Conservation (phyloP, 768 basidiomycete genomes). For the Mycena kentingensis region DNA sequence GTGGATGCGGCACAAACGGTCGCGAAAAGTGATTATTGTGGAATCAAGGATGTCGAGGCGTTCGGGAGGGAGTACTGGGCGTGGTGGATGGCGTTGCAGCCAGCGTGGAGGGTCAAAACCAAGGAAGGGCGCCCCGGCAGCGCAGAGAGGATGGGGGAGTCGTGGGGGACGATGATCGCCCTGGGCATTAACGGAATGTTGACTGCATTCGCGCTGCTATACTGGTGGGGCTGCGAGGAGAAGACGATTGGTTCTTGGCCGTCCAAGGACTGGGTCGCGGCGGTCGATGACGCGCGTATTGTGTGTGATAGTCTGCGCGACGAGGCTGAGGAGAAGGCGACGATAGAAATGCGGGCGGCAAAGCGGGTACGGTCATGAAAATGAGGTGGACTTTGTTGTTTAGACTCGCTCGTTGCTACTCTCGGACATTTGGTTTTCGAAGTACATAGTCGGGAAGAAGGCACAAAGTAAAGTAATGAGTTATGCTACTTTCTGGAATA, state of each 20-base stretch:
- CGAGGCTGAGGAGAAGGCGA: too few species aligned
- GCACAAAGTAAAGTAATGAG: too few species aligned
- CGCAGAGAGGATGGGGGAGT: not conserved
- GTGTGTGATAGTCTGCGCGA: too few species aligned
- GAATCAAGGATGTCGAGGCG: not conserved
- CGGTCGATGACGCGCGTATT: not conserved
- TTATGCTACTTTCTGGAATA: too few species aligned
- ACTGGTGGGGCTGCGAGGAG: not conserved
- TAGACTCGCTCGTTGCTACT: too few species aligned
- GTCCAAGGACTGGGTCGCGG: not conserved
- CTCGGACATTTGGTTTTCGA: too few species aligned
- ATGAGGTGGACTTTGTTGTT: too few species aligned
- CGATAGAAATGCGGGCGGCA: too few species aligned
- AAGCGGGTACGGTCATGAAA: too few species aligned
- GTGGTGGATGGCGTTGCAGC: not conserved
- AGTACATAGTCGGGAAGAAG: too few species aligned
- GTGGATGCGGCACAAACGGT: not conserved
- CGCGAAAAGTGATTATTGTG: not conserved
- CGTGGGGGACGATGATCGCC: not conserved
- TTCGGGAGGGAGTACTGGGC: not conserved
- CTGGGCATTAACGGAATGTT: not conserved
- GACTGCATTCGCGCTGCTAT: not conserved
- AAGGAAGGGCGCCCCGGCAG: not conserved
- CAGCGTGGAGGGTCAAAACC: not conserved
- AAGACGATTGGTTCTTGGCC: not conserved